Base-by-base conservation (phyloP, 78 protist species). In the Diacronema lutheri region DNA sequence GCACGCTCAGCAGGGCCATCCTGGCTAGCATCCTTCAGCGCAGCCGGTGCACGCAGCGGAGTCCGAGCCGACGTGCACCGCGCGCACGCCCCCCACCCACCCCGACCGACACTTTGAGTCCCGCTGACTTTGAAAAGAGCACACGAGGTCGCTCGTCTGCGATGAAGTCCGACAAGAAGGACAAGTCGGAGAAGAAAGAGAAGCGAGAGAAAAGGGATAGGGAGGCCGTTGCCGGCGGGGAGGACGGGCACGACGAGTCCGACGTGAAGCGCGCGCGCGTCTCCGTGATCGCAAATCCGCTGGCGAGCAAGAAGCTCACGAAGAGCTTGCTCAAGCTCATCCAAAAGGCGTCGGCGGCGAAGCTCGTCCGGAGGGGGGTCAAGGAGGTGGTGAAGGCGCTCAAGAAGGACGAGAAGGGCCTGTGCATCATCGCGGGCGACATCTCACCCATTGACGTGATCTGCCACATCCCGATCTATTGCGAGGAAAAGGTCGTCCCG, bases 381-480 rank as follows among this genome's bases (percentile, higher is more conserved):
- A 95, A 93, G 86, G 98, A 95, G 85, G 98, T 95, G 57, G 95
- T 91, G 33, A 97, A 97, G 94, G 88, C 94, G 0, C 60, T 97
- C 57, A 81, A 92, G 61, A 94, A 89, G 82, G 61, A 65, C 25
- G 89, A 86, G 58, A 66, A 35, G 20, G 31, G 93, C n/a, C 12
- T 61, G n/a, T 82, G 86, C 29, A 61, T 97, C 44, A 89, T 97
- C 58, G 98, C 98, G 16, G 99, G 97, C 20, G 98, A 98, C 82
- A 94, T 96, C 58, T 83, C 92, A 7, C 99, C 99, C 41, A 84
- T 96, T n/a, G 99, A 97, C 74, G 98, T 97, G 64, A 89, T 97
- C 14, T 71, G 95, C 29, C 99, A 97, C 76, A 56, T 96, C 23
- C 99, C 99, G 41, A 88, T 96, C 57, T 46, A 93, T 64, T 96